These are phyloP conservation scores for Chlamydomonas reinhardtii DNA, from an alignment of 163 green algal genomes.

Conservation along the genomic window DNA sequence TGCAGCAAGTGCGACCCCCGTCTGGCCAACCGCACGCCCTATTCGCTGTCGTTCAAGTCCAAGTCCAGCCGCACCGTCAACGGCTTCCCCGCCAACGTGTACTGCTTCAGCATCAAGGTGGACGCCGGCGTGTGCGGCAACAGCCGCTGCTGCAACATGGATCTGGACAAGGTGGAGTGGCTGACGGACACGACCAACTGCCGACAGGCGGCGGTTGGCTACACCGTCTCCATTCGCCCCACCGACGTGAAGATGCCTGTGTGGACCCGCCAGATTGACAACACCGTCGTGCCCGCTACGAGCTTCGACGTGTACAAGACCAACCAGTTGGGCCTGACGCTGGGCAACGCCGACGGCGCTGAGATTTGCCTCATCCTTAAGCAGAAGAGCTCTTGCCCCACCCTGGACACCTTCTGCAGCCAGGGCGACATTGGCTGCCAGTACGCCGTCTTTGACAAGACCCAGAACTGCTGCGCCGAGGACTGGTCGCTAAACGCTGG, in stretches of 20 bases:
- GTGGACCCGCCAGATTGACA: not conserved
- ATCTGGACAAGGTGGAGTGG: constrained; percentile 29
- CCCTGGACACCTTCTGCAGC: constrained; percentile 24
- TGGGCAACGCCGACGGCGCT: constrained; percentile 10
- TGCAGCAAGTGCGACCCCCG: constrained; percentile 10
- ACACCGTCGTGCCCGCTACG: not conserved
- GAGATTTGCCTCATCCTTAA: constrained; percentile 4
- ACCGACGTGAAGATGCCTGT: not conserved
- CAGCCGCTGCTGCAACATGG: constrained; percentile 14
- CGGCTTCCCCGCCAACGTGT: not conserved
- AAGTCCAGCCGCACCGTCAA: not conserved
- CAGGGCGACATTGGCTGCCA: constrained; percentile 19
- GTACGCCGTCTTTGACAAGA: constrained; percentile 14
- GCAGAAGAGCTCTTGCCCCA: not conserved
- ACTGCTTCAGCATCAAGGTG: constrained; percentile 13
- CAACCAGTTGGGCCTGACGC: constrained; percentile 8
- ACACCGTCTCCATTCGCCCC: not conserved
- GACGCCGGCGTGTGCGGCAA: not conserved
- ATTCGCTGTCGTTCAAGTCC: not conserved
- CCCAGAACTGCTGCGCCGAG: not conserved
- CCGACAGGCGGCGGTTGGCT: not conserved
- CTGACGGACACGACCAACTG: not conserved
- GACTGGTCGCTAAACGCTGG: not conserved
- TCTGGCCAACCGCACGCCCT: not conserved
- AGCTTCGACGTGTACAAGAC: constrained; percentile 7